Percentiles rank a stretch among this genome's conserved stretches.
phyloP scores from a whole-genome alignment of 306 rosid genomes.

The Myrica gale region DNA sequence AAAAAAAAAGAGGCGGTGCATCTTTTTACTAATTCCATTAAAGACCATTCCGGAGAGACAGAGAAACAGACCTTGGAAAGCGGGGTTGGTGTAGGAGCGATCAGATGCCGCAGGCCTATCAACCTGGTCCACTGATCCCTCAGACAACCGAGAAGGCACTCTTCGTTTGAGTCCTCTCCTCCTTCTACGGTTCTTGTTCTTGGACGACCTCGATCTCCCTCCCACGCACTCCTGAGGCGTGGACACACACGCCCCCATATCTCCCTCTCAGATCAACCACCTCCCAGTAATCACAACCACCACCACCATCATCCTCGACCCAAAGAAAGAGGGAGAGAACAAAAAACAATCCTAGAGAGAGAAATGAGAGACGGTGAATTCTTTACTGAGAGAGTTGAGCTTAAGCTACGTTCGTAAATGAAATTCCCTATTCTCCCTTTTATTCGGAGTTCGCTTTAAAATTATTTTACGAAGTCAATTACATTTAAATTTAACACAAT shows the following conservation, averaged over 20 bases:
- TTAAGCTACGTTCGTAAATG: constrained; percentile 29
- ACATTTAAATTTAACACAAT: too few relatives aligned
- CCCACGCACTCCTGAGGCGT: constrained; percentile 65
- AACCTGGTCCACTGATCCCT: constrained; percentile 51
- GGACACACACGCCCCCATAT: constrained; percentile 90
- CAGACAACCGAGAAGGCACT: constrained; percentile 50
- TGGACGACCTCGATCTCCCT: constrained; percentile 44
- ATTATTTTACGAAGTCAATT: neutral
- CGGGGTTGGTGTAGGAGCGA: constrained; percentile 54
- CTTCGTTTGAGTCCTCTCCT: constrained; percentile 48
- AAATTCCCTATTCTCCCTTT: neutral
- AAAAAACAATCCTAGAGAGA: constrained; percentile 25
- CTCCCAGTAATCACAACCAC: constrained; percentile 7
- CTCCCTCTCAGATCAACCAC: constrained; percentile 30
- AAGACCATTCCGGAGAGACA: constrained; percentile 19
- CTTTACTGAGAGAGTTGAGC: neutral
- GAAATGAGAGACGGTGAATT: constrained; percentile 13
- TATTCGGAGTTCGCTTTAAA: constrained; percentile 1
- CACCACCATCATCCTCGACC: neutral
- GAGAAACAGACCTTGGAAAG: constrained; percentile 61
- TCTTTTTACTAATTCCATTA: constrained; percentile 2
- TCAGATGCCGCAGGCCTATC: constrained; percentile 42
- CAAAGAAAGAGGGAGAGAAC: constrained; percentile 11
- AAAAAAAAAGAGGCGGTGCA: neutral
- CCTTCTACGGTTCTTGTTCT: constrained; percentile 42